phyloP scores from a whole-genome alignment of 2,329 filamentous ascomycete species.

The Fusarium pseudocircinatum region DNA sequence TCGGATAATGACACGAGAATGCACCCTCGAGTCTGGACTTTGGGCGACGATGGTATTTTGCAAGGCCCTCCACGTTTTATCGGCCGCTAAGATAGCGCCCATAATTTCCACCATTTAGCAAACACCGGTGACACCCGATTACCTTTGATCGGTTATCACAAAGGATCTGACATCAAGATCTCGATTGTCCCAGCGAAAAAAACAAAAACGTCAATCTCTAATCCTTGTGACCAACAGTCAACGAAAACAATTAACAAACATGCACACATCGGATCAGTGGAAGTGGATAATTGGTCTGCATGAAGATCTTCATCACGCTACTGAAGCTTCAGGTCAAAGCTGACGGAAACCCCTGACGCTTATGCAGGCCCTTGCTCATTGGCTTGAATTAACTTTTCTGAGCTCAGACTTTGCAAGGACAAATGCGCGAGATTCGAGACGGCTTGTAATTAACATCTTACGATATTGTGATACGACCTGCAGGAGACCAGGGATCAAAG shows the following conservation, averaged over 20 bases:
- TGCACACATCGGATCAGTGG: neutral
- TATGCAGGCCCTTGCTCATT: neutral
- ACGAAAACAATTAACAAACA: neutral
- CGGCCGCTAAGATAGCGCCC: neutral
- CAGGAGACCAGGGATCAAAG: neutral
- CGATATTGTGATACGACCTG: neutral
- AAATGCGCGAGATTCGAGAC: neutral
- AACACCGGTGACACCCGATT: neutral
- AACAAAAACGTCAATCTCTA: neutral
- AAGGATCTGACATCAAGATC: neutral
- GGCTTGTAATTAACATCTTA: neutral
- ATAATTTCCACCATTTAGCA: neutral
- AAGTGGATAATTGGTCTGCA: neutral
- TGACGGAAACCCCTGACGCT: neutral
- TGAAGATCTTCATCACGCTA: neutral
- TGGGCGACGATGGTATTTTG: fast-evolving
- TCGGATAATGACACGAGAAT: neutral
- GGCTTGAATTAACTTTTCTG: neutral
- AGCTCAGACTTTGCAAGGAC: neutral
- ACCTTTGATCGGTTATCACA: neutral
- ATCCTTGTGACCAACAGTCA: neutral
- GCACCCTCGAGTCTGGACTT: neutral
- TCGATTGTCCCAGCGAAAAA: neutral
- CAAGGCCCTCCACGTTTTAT: neutral
- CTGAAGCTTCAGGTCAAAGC: neutral